Conservation (phyloP, 2,329 filamentous ascomycete genomes). For the Colletotrichum trifolii region DNA sequence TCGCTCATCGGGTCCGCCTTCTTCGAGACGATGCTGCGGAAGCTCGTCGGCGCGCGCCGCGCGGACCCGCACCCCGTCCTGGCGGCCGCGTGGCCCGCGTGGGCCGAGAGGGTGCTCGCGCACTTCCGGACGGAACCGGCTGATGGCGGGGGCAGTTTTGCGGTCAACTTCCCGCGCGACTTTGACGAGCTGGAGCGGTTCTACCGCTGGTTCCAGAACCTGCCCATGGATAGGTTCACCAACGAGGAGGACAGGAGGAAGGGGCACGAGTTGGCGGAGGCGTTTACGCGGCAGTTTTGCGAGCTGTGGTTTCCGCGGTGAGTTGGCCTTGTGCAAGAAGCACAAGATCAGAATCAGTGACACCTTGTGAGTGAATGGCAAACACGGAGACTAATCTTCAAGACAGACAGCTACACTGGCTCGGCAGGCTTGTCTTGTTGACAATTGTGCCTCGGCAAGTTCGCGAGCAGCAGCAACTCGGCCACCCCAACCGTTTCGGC, state of each 20-base stretch:
- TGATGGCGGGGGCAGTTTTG: slow-evolving; percentile 1
- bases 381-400: neutral
- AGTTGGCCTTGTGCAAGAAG: neutral
- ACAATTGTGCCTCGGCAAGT: neutral
- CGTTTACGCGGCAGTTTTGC: neutral
- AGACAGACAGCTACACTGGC: neutral
- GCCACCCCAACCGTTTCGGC: neutral
- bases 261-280: neutral
- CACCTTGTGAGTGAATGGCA: neutral
- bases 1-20: slow-evolving; percentile 3
- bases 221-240: neutral
- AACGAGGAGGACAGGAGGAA: neutral
- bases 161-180: neutral
- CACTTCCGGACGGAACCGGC: slow-evolving; percentile 1
- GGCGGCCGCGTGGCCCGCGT: slow-evolving; percentile 4
- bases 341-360: neutral
- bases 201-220: slow-evolving; percentile 4
- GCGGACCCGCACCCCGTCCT: slow-evolving; percentile 1
- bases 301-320: slow-evolving; percentile 14
- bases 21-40: slow-evolving; percentile 10
- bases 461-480: neutral
- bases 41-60: slow-evolving; percentile 1
- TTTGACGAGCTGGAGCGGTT: neutral
- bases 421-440: slow-evolving; percentile 4
- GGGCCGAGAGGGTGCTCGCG: neutral